Evolutionary conservation across 495 filamentous ascomycete genomes (phyloP), one percentile per base, ranked within the genome.

Genomic region (Tuber indicum): DNA sequence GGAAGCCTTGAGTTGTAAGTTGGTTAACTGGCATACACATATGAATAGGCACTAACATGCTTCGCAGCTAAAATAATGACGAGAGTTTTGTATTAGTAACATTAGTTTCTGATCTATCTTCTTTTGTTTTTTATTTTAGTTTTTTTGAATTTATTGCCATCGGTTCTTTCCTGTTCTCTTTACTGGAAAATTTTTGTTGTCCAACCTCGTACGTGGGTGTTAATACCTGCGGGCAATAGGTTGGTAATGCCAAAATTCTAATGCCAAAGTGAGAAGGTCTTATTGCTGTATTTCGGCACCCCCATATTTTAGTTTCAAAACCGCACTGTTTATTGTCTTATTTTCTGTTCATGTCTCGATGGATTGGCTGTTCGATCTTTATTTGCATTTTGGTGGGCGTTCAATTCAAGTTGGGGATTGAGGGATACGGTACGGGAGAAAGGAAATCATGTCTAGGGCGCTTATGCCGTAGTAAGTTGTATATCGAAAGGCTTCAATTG

Each of bases 41-140:
- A 19, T 32, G 58, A 36, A 39, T 19, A 23, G 43, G 46, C 70
- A 43, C 69, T 74, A 75, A 83, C n/a, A 2, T 69, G 75, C 7
- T 42, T 10, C n/a, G 69, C 77, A 93, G 91, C 92, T 84, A 90
- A 92, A 75, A 96, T 98, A 72, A 87, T 94, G 86, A 97, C 93
- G 43, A 89, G 94, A 62, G 88, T 98, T 74, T 85, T 98, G 72
- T 98, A 97, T 85, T 98, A 66, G 58, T 66, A 12, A 26, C 58
- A 32, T 17, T 66, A 66, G 14, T 66, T 66, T 36, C 58, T 36
- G 5, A 17, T 17, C 26, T 1, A 36, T 66, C 9, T 66, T 2
- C 32, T 66, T 19, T 7, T 36, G 4, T 62, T 32, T 62, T 32
- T 66, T 19, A 36, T 36, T 36, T 66, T 36, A 58, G 8, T 26